phyloP scores from a whole-genome alignment of 2,329 filamentous ascomycete genomes.

The Apiospora aurea region DNA sequence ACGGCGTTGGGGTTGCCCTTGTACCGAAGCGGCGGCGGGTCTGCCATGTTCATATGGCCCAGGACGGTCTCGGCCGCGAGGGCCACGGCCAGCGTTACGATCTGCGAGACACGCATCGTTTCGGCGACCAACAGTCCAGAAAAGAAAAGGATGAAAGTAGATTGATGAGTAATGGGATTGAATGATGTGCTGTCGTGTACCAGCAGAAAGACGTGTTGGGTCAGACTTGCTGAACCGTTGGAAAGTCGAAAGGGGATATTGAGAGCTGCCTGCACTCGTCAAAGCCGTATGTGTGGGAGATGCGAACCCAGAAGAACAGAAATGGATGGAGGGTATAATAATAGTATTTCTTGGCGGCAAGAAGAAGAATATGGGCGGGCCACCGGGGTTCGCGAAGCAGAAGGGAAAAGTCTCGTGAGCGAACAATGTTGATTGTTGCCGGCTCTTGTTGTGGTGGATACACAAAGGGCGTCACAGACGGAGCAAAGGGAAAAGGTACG shows the following conservation, averaged over 20 bases:
- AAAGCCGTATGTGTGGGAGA: neutral
- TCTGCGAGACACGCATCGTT: slow-evolving; percentile 1
- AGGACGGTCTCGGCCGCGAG: slow-evolving; percentile 47
- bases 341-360: neutral
- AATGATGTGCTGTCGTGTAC: neutral
- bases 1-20: slow-evolving; percentile 59
- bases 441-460: slow-evolving; percentile 6
- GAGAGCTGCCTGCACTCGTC: slow-evolving; percentile 18
- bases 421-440: slow-evolving; percentile 8
- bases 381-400: neutral
- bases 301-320: neutral
- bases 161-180: neutral
- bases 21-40: slow-evolving; percentile 60
- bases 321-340: neutral
- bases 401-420: neutral
- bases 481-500: neutral
- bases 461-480: neutral
- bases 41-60: slow-evolving; percentile 62
- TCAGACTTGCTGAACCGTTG: slow-evolving; percentile 1
- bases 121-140: neutral
- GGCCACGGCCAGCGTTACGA: slow-evolving; percentile 43
- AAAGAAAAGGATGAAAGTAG: neutral
- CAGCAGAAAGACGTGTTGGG: neutral
- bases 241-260: neutral
- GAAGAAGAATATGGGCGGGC: neutral